Evolutionary conservation across 441 rosid species (phyloP), one percentile per base, ranked within the genome.

Genomic region (Gossypium trilobum): DNA sequence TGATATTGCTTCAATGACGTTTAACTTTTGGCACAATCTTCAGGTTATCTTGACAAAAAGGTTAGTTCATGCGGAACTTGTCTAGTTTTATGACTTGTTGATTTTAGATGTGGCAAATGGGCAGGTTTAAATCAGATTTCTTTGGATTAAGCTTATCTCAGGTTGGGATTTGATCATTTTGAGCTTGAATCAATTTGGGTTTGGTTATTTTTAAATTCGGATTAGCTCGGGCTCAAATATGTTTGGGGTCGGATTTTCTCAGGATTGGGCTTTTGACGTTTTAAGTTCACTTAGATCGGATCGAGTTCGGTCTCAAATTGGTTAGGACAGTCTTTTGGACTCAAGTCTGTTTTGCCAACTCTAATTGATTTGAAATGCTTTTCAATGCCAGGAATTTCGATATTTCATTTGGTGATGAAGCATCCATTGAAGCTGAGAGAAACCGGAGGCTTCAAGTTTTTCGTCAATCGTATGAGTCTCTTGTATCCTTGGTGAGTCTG

Each of bases 1-100:
- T 85, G 93, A 93, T 80, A 90, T 95, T 85, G 97, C 98, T 80
- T 95, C 97, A 16, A 95, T 95, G 99, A 95, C 99, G 17, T 95
- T 93, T 77, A 95, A 95, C 80, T 95, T 93, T 84, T 95, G 99
- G 99, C 99, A 95, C 78, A 91, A 85, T 87, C 99, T 95, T 86
- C 99, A 95, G 83, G 84, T 86, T 77, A 79, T 84, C 61, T 84
- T 95, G 89, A 91, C 89, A 54, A 88, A 82, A 83, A 89, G 98
- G 99, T 92, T 81, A 83, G 73, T 74, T 62, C 68, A 74, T 59
- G 31, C 33, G 36, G 72, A 75, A 62, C 57, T 61, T 73, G 51
- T 46, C 64, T 57, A 50, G 58, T 57, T 75, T 72, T 4, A 48
- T 42, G 44, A 69, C 22, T 50, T 58, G 55, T 75, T 75, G 46